Evolutionary conservation across 805 yeast genomes (phyloP).

Genomic region (Starmerella gropengiesseri): DNA sequence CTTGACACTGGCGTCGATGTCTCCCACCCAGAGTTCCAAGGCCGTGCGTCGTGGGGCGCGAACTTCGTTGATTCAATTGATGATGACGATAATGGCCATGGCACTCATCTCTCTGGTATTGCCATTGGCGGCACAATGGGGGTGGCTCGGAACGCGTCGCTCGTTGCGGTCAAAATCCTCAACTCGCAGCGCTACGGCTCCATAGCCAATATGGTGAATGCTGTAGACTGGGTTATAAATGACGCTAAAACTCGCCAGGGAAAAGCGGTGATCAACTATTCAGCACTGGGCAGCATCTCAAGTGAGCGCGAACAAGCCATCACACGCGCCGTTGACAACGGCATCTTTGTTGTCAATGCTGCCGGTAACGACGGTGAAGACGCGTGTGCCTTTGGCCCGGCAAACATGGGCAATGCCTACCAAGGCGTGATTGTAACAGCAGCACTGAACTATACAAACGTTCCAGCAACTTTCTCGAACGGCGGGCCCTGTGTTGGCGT

Average conservation of each 20-base stretch:
- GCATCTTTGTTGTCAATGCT: conserved; percentile 28
- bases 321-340: conserved; percentile 18
- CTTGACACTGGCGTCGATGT: conserved; percentile 82
- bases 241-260: conserved; percentile 20
- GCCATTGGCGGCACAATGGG: conserved; percentile 73
- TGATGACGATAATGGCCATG: conserved; percentile 88
- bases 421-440: conserved; percentile 68
- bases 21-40: conserved; percentile 65
- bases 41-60: conserved; percentile 79
- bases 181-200: conserved; percentile 50
- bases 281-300: conserved; percentile 22
- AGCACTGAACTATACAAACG: conserved; percentile 60
- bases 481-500: conserved; percentile 89
- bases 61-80: conserved; percentile 64
- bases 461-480: conserved; percentile 70
- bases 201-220: conserved; percentile 28
- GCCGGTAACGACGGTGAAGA: conserved; percentile 64
- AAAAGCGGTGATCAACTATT: conserved; percentile 26
- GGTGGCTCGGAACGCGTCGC: conserved; percentile 67
- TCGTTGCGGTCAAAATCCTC: conserved; percentile 79
- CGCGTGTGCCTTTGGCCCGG: conserved; percentile 82
- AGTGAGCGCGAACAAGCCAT: conserved; percentile 25
- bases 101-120: conserved; percentile 96
- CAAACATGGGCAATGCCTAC: conserved; percentile 53
- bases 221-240: conserved; percentile 29